Evolutionary conservation across 331 rosid genomes (phyloP), one percentile per base, ranked within the genome.

Genomic region (Pyrus hybrid): DNA sequence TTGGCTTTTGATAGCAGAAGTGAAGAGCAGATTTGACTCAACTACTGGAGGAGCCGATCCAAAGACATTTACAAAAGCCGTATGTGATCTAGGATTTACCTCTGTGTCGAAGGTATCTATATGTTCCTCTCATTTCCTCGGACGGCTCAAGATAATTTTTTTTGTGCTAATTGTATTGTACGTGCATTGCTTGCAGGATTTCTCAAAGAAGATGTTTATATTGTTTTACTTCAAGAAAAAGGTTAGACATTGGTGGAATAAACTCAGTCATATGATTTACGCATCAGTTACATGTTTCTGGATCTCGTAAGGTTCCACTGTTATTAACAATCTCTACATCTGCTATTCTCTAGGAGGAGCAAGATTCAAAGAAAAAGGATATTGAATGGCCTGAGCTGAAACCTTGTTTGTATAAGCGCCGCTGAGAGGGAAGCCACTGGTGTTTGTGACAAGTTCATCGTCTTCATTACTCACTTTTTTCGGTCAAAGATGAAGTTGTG

Each of bases 1-100:
- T 51, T 91, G 95, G 96, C 97, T 94, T 76, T 77, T 94, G 87
- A 94, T 91, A 81, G 91, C 97, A 47, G 98, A 94, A 91, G 98
- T 94, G 3, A 94, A 87, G 80, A 94, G 98, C 84, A 86, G 97
- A 84, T 90, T 94, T 75, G 98, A 94, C 82, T 91, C 93, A 65
- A 87, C 80, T 41, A 92, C 79, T 12, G 97, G 97, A 73, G 99
- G 97, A 83, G 97, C 99, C 30, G 96, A 94, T 45, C 97, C 97
- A 11, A 82, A 85, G 54, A 84, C 76, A 71, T 92, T 94, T 60
- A 77, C 89, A 67, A 89, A 69, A 57, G 95, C 97, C 47, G 76
- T 89, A 26, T 86, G 85, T 49, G 89, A 90, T 75, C 86, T 94
- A 51, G 97, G 99, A 75, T 92, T 89, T 83, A 75, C 79, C 74